Percentiles rank a stretch among this genome's conserved stretches.
These are phyloP conservation scores for Fusarium sp. DNA, from an alignment of 2,329 filamentous ascomycete species.

Conservation along the genomic window DNA sequence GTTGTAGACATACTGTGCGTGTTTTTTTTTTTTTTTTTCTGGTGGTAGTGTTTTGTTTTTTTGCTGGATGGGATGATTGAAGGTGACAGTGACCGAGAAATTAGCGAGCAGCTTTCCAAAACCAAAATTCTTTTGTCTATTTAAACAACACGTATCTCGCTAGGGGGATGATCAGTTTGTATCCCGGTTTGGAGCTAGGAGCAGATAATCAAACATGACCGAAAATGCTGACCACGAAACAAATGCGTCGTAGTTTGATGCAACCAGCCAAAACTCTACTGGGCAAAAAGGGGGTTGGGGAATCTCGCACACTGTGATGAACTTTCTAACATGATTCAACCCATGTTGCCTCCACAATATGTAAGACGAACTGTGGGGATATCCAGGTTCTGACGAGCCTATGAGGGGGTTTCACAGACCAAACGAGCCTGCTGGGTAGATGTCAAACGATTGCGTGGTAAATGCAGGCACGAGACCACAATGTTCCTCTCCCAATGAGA, in stretches of 20 bases:
- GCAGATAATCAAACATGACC: background rate
- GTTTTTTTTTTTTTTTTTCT: background rate
- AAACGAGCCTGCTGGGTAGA: background rate
- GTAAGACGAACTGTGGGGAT: background rate
- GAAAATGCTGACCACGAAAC: background rate
- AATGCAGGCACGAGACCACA: background rate
- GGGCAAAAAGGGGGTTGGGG: background rate
- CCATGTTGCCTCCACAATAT: background rate
- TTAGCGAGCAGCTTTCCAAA: background rate
- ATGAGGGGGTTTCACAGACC: background rate
- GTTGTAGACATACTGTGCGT: slow-evolving; percentile 16
- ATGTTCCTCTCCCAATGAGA: background rate
- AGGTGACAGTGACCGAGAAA: background rate
- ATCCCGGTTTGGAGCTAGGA: background rate
- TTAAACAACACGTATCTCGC: background rate
- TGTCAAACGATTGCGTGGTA: background rate
- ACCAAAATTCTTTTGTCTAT: background rate
- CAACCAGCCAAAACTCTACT: background rate
- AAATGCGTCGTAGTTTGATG: background rate
- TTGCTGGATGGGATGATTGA: background rate
- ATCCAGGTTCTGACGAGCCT: background rate
- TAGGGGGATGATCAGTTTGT: background rate
- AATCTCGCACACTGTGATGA: background rate
- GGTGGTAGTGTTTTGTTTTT: background rate
- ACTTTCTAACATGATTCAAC: background rate